Percentiles rank a stretch among this genome's conserved stretches.
phyloP scores from a whole-genome alignment of 2,329 filamentous ascomycete genomes.

The Pseudocercospora vitis region DNA sequence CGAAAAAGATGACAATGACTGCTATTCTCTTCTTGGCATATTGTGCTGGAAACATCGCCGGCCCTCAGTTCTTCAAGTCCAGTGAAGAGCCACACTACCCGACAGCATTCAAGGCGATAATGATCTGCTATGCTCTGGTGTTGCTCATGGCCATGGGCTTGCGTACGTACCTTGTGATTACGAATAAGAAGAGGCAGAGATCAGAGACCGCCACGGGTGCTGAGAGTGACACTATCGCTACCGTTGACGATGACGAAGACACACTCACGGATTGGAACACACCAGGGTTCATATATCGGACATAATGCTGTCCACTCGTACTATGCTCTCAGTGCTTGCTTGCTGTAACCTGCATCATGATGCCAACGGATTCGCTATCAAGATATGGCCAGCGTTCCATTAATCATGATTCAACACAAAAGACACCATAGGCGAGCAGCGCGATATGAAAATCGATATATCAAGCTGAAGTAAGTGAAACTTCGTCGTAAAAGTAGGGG shows the following conservation, averaged over 20 bases:
- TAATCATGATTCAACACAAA: no score
- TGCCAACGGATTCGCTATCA: no score
- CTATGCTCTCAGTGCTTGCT: no score
- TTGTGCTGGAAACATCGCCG: slow-evolving; percentile 50
- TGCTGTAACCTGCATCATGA: no score
- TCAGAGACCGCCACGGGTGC: slow-evolving; percentile 34
- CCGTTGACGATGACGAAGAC: slow-evolving; percentile 51
- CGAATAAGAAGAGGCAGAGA: slow-evolving; percentile 45
- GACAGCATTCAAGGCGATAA: slow-evolving; percentile 54
- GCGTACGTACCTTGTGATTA: slow-evolving; percentile 50
- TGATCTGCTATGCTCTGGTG: slow-evolving; percentile 57
- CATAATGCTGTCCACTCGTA: no score
- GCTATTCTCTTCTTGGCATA: slow-evolving; percentile 51
- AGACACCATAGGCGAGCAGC: no score
- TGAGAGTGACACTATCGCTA: slow-evolving; percentile 39
- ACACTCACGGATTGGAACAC: slow-evolving; percentile 63
- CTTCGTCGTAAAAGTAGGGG: no score
- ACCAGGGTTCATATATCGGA: slow-evolving; percentile 59
- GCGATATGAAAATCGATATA: no score
- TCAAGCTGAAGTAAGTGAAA: no score
- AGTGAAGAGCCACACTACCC: slow-evolving; percentile 51
- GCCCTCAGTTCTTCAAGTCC: slow-evolving; percentile 53
- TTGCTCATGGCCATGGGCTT: slow-evolving; percentile 48
- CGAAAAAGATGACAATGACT: slow-evolving; percentile 37
- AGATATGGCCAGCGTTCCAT: no score